Conservation (phyloP, 1,284 basidiomycete genomes). For the Stereum hirsutum region DNA sequence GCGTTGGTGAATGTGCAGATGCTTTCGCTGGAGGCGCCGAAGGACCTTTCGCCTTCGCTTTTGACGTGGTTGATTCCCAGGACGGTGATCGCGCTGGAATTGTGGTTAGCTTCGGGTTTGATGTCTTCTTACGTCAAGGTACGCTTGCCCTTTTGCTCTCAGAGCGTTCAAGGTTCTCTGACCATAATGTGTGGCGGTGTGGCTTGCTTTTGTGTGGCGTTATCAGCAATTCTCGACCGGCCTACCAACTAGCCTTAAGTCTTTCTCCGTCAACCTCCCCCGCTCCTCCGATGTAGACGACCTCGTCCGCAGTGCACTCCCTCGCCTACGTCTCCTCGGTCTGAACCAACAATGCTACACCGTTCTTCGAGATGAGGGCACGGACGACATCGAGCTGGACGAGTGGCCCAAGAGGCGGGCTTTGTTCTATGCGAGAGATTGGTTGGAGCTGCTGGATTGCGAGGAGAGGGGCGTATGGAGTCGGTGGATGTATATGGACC, state of each 20-base stretch:
- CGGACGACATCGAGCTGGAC: not conserved
- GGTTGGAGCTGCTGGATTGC: not conserved
- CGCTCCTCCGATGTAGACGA: not conserved
- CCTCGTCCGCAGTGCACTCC: not conserved
- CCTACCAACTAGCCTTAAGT: not conserved
- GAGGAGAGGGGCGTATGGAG: not conserved
- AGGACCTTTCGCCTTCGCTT: constrained; percentile 50
- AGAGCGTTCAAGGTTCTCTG: too few species aligned
- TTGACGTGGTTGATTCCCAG: constrained; percentile 63
- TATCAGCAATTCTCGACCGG: constrained; percentile 1
- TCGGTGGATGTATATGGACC: too few species aligned
- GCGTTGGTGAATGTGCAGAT: constrained; percentile 37
- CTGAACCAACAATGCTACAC: not conserved
- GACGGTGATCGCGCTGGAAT: constrained; percentile 38
- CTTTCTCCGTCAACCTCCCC: not conserved
- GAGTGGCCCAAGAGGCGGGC: not conserved
- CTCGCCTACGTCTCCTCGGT: not conserved
- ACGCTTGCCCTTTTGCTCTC: too few species aligned
- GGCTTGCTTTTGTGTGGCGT: not conserved
- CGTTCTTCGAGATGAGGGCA: not conserved
- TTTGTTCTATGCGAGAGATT: not conserved
- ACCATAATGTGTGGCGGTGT: not conserved
- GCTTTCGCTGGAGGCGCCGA: constrained; percentile 52
- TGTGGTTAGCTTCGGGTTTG: too few species aligned
- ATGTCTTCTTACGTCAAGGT: not conserved